Base-by-base conservation (phyloP, 129 eudicot species). In the Glebionis coronaria region DNA sequence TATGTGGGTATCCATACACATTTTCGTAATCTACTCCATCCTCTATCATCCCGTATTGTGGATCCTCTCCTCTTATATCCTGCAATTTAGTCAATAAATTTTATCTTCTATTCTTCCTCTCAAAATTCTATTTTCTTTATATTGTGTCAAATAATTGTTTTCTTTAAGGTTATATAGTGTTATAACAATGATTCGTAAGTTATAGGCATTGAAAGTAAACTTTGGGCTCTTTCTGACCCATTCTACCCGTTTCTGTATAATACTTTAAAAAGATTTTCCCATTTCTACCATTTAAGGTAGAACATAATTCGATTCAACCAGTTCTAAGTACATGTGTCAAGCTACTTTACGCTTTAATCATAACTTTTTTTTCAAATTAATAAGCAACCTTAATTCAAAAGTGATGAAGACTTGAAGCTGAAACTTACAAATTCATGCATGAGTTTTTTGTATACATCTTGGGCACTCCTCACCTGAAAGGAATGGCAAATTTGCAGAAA, bases 21-120 rank as follows among this genome's bases (percentile, higher is more conserved):
- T 85, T 59, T 19, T 78, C 88, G 57, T 87, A 90, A 23, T 79
- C 97, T 20, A 82, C 90, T 67, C 76, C 95, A 58, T 87, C 83
- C 13, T 91, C 95, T 57, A 91, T 90, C 74, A 87, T 55, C 27
- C 95, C 95, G 56, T 78, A 84, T 49, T 78, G 90, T 16, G 97
- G 95, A 79, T 90, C 97, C 72, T 87, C 95, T 5, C 78, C 84
- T 73, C 78, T 78, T 76, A 82, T 73, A 72, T 87, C 97, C 97
- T 90, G 73, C 49, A 1, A 13, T 46, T 45, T 31, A 56, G 13
- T 54, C 44, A 57, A 35, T 14, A 56, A 16, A 11, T 12, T 12
- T 56, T 53, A 15, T 27, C 25, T 4, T 56, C 6, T 23, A 11
- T 47, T 12, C 16, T 0, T 14, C 14, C 2, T 25, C 35, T 9